Evolutionary conservation across 2,329 filamentous ascomycete species (phyloP), one percentile per base, ranked within the genome.

Genomic region (Colletotrichum kahawae): DNA sequence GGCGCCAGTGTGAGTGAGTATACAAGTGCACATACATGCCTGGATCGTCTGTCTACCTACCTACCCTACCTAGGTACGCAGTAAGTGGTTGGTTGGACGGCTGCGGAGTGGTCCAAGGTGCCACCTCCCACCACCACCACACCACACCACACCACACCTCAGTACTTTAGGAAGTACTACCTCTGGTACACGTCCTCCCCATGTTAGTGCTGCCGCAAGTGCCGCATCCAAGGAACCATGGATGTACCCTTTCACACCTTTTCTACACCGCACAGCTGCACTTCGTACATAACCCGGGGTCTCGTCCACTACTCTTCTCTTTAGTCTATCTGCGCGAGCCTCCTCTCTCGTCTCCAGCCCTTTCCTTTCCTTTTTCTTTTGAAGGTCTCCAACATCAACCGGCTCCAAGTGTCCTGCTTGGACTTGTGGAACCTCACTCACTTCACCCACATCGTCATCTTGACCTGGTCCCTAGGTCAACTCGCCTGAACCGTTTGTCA

Each of bases 141-240:
- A 36, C 34, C 34, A 38, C 34, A 36, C 34, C 34, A 36, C 34
- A 36, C 34, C 34, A 36, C 34, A 36, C 34, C 34, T 16, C 34
- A 36, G 14, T 36, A 36, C 24, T 24, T 24, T 3, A 2, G 3
- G 4, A 24, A 24, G 24, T 24, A 24, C 24, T 24, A 24, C 24
- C 24, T 24, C 24, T 4, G 36, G 36, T 38, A 38, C 36, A 62
- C 56, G 71, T 75, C 68, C 36, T 67, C 67, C 68, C 72, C 68
- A 75, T 71, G 72, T 67, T 63, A 71, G 67, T 75, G 62, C 68
- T 71, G 72, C 72, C 62, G 68, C 68, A 75, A 71, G 68, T 71
- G 56, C 72, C 68, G 72, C 72, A 67, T 71, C 71, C 31, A 54
- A 63, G 68, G 33, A 74, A 59, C 62, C 51, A 66, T 43, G 67